phyloP scores from a whole-genome alignment of 139 green algal species.

The Gonium pectorale region DNA sequence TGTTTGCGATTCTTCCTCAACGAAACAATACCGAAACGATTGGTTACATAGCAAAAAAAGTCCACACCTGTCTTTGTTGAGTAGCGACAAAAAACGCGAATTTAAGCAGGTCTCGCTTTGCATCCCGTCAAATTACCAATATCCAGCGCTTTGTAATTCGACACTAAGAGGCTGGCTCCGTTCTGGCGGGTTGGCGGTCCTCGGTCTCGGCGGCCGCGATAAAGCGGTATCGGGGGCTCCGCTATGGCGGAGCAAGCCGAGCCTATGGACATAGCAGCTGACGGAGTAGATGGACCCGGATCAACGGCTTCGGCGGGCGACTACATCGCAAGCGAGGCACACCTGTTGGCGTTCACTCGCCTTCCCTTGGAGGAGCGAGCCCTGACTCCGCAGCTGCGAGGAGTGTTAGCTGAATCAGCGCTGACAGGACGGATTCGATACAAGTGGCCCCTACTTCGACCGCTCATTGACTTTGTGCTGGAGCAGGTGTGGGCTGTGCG shows the following conservation, averaged over 20 bases:
- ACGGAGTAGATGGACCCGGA: neutral
- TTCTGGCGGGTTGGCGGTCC: too few species aligned
- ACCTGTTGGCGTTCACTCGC: slow-evolving; percentile 44
- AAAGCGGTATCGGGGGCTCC: too few species aligned
- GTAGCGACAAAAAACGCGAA: too few species aligned
- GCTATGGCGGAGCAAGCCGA: slow-evolving; percentile 8
- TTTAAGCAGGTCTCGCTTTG: too few species aligned
- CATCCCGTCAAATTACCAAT: too few species aligned
- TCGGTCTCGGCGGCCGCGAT: too few species aligned
- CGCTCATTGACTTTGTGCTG: slow-evolving; percentile 65
- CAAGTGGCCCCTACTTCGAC: slow-evolving; percentile 65
- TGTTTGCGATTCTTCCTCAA: too few species aligned
- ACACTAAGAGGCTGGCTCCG: too few species aligned
- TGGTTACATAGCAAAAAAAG: too few species aligned
- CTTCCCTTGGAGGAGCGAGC: slow-evolving; percentile 38
- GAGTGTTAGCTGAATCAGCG: slow-evolving; percentile 70
- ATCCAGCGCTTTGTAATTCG: too few species aligned
- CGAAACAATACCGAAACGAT: too few species aligned
- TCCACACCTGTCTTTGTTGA: too few species aligned
- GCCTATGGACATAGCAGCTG: slow-evolving; percentile 1
- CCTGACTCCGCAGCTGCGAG: slow-evolving; percentile 53
- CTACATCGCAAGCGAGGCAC: slow-evolving; percentile 46
- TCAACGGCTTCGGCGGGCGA: neutral
- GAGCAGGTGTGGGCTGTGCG: slow-evolving; percentile 57
- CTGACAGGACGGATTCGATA: slow-evolving; percentile 65